phyloP scores from a whole-genome alignment of 73 alveolate genomes.

The Paramecium tetraurelia region DNA sequence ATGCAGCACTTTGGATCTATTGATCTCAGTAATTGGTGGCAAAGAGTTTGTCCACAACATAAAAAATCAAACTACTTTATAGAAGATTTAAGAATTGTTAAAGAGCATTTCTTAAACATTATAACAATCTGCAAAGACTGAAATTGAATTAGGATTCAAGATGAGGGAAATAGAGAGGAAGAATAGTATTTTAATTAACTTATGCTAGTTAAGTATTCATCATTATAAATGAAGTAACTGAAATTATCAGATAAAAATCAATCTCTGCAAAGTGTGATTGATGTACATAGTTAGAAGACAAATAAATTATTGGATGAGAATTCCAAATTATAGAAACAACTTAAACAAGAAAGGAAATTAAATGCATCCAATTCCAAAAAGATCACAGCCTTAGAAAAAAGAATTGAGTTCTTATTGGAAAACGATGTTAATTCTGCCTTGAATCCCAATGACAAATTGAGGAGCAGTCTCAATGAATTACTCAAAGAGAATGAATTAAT shows the following conservation, averaged over 20 bases:
- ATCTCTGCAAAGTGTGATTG: slow-evolving; percentile 45
- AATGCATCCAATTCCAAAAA: slow-evolving; percentile 41
- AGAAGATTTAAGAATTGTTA: slow-evolving; percentile 42
- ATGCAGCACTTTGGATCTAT: background rate
- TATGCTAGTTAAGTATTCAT: slow-evolving; percentile 26
- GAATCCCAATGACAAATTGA: slow-evolving; percentile 61
- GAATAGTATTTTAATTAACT: slow-evolving; percentile 15
- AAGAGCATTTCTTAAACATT: slow-evolving; percentile 39
- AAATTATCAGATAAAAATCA: slow-evolving; percentile 49
- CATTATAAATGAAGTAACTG: slow-evolving; percentile 7
- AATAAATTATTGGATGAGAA: slow-evolving; percentile 53
- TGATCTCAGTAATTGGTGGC: background rate
- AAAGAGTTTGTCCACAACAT: slow-evolving; percentile 28
- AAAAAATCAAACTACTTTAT: slow-evolving; percentile 32
- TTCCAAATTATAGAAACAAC: background rate
- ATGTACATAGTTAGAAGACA: slow-evolving; percentile 18
- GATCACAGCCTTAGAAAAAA: slow-evolving; percentile 52
- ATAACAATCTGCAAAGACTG: slow-evolving; percentile 49
- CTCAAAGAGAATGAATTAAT: slow-evolving; percentile 55
- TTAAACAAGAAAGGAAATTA: slow-evolving; percentile 46
- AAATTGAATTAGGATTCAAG: slow-evolving; percentile 60
- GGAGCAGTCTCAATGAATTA: slow-evolving; percentile 52
- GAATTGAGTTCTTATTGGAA: slow-evolving; percentile 58
- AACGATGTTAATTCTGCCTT: slow-evolving; percentile 54
- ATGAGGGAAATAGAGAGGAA: slow-evolving; percentile 58